Conservation (phyloP, 192 early-diverging fungal species). For the Backusella sp. region DNA sequence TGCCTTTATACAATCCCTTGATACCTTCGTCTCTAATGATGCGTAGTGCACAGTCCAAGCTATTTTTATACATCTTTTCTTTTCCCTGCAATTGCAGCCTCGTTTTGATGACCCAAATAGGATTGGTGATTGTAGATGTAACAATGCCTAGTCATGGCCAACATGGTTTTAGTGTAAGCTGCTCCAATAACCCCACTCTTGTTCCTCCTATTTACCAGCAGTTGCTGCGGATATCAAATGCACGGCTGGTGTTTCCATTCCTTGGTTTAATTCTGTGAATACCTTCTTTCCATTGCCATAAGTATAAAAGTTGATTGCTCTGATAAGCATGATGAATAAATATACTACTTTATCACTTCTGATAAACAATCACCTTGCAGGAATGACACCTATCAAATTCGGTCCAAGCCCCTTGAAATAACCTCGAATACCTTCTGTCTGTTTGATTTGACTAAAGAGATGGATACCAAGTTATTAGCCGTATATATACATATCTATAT, state of each 20-base stretch:
- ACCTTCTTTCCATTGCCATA: conserved; percentile 89
- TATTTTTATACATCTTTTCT: conserved; percentile 65
- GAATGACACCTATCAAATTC: conserved; percentile 90
- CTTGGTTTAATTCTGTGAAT: conserved; percentile 72
- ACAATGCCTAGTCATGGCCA: conserved; percentile 51
- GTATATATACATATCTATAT: too few relatives aligned
- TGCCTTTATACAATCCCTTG: conserved; percentile 82
- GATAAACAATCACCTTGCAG: conserved; percentile 63
- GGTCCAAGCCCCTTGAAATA: conserved; percentile 96
- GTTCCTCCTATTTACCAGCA: conserved; percentile 9
- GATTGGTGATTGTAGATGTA: conserved; percentile 85
- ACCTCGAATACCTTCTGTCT: conserved; percentile 76
- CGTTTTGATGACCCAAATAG: conserved; percentile 98
- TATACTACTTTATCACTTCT: background rate
- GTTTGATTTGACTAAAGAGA: conserved; percentile 54
- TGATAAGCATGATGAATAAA: conserved; percentile 17
- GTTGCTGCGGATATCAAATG: conserved; percentile 67
- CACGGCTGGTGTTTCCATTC: conserved; percentile 74
- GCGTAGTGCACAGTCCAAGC: conserved; percentile 66
- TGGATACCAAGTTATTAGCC: background rate
- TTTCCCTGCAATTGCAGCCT: conserved; percentile 84
- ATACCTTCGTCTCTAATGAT: conserved; percentile 83
- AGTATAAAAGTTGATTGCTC: conserved; percentile 91
- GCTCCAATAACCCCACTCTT: background rate
- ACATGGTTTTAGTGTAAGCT: conserved; percentile 44